These are phyloP conservation scores for Rhododendron kiyosumense DNA, from an alignment of 148 eudicot genomes.

Conservation along the genomic window DNA sequence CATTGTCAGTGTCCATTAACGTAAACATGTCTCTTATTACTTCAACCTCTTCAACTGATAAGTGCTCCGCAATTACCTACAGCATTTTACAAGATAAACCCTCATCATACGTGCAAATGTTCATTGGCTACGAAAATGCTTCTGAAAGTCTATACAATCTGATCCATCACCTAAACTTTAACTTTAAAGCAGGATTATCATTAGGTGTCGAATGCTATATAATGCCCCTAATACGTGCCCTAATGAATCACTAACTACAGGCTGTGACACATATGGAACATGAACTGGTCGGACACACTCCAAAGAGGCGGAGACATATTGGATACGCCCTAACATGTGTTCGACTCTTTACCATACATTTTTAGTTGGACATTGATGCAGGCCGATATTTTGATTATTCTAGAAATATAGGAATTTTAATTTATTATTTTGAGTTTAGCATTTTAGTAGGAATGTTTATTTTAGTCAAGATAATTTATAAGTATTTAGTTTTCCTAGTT, in stretches of 20 bases:
- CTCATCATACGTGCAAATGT: neutral
- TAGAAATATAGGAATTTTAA: too few species aligned
- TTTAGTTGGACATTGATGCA: neutral
- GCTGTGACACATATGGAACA: neutral
- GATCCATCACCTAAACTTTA: neutral
- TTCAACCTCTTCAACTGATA: slow-evolving; percentile 76
- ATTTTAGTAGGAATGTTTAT: too few species aligned
- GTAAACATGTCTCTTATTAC: slow-evolving; percentile 77
- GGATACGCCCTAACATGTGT: neutral
- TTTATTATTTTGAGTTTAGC: too few species aligned
- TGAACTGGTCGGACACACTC: neutral
- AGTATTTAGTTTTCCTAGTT: too few species aligned
- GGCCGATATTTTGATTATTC: too few species aligned
- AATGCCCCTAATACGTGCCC: neutral
- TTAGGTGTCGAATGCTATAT: neutral
- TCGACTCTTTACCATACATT: neutral
- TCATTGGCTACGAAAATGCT: neutral
- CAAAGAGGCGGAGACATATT: neutral
- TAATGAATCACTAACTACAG: neutral
- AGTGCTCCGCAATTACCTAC: slow-evolving; percentile 85
- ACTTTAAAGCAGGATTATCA: neutral
- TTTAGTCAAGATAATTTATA: too few species aligned
- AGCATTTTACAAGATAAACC: neutral
- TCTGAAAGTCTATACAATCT: neutral
- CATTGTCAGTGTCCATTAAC: slow-evolving; percentile 75